Evolutionary conservation across 2,329 filamentous ascomycete genomes (phyloP), one percentile per base, ranked within the genome.

Genomic region (Aulographum hederae): DNA sequence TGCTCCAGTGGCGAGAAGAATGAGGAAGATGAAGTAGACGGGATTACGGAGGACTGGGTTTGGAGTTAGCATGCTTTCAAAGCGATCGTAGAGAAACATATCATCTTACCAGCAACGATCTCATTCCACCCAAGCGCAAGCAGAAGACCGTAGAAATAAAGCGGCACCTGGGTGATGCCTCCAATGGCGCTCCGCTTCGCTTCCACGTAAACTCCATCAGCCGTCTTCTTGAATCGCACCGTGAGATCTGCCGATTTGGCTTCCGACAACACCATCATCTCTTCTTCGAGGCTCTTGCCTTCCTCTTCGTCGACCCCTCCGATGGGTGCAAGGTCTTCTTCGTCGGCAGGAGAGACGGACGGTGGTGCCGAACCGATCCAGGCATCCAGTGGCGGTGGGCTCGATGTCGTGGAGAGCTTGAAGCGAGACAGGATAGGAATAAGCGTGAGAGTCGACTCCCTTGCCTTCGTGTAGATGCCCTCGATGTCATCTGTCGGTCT

Each of bases 61-160:
- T n/a, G n/a, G 12, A 16, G 3, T n/a, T n/a, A n/a, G n/a, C n/a
- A n/a, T n/a, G n/a, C n/a, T n/a, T 19, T 40, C 32, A 36, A 32
- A 30, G 37, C 39, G n/a, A 23, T 21, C 21, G 14, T 31, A 12
- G 25, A 35, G 25, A 25, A 25, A 10, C 21, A 25, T 25, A 10
- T 25, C 21, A 13, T 53, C 78, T 65, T 66, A 92, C 85, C 82
- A 47, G 85, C 80, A 42, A 92, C 62, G 39, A 98, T 85, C 57
- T 98, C 89, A 55, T 98, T 98, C 89, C 89, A 98, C n/a, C 89
- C 89, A 30, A 98, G 64, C 15, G 82, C 80, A 40, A 98, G 60
- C 34, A 98, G 63, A 34, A 95, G 54, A 26, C 73, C 81, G 46
- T 94, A 98, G 54, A 98, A 94, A 56, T 94, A 95, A 38, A 92